Base-by-base conservation (phyloP, 2,329 filamentous ascomycete species). In the Fusarium sambucinum region DNA sequence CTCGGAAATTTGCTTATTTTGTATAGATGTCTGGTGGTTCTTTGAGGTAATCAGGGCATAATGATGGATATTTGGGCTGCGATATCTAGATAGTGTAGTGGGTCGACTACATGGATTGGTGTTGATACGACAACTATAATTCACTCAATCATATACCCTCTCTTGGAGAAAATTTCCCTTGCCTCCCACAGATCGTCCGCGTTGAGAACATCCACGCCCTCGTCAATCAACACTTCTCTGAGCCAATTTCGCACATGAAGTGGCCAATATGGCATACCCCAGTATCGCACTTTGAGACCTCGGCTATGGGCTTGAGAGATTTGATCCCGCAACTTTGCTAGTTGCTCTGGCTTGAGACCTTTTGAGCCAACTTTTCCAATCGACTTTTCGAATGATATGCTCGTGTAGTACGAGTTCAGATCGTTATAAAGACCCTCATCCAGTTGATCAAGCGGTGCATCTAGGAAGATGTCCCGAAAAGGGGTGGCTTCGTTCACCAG, bases 391-490 rank as follows among this genome's bases (percentile, higher is more conserved):
- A 92, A 89, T 17, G 86, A 84, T 5, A 84, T 83, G 47, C 86
- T 89, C 19, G 90, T 88, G 76, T 92, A 92, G 77, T 88, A 89
- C 5, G 88, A 90, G 75, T 91, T 92, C 19, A 79, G 78, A 2
- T 72, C 59, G 71, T 83, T 82, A 77, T 85, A 90, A 0, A 38
- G 37, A 13, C 70, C 72, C 11, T 66, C 60, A 2, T 74, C 63
- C 5, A 83, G 73, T 73, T 78, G 73, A 56, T 82, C 77, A 1
- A 92, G 80, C 0, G 89, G 89, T 1, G 89, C 90, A 69, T 92
- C 90, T 73, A 88, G 89, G 77, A 91, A 91, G 55, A 87, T 80
- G 75, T 91, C 88, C 30, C 87, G 81, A 64, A 44, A 63, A 11
- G 63, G 65, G 40, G 70, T 74, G 17, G 56, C 52, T 35, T 71